These are phyloP conservation scores for Fagus sylvatica DNA, from an alignment of 306 rosid species.

Conservation along the genomic window DNA sequence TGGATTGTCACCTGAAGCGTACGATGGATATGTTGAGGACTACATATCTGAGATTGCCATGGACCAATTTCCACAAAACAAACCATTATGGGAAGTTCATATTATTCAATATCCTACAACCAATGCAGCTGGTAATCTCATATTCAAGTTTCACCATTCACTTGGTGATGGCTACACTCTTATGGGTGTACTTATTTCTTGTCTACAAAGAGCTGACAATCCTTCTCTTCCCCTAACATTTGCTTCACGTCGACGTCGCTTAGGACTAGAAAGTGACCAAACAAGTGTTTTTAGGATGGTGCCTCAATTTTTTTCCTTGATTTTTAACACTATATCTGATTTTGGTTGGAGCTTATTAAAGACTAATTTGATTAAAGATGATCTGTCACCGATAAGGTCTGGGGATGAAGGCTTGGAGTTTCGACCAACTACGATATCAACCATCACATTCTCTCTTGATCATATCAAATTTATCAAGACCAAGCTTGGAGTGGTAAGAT, in stretches of 20 bases:
- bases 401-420: conserved; percentile 29
- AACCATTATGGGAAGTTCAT: conserved; percentile 59
- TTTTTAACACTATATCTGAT: conserved; percentile 18
- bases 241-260: conserved; percentile 30
- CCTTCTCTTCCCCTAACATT: conserved; percentile 54
- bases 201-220: conserved; percentile 42
- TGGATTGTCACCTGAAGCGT: conserved; percentile 18
- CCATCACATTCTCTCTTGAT: conserved; percentile 34
- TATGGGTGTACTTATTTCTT: conserved; percentile 63
- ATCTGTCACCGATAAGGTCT: conserved; percentile 47
- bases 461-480: conserved; percentile 31
- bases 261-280: background rate
- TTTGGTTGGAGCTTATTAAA: conserved; percentile 44
- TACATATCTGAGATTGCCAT: conserved; percentile 37
- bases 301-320: conserved; percentile 16
- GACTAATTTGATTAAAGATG: conserved; percentile 45
- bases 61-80: conserved; percentile 34
- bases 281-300: background rate
- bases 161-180: conserved; percentile 66
- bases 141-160: conserved; percentile 58
- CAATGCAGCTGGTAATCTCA: conserved; percentile 34
- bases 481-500: conserved; percentile 52
- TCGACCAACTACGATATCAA: conserved; percentile 28
- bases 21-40: conserved; percentile 42
- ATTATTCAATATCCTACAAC: conserved; percentile 47